phyloP scores from a whole-genome alignment of 2,329 filamentous ascomycete species.

The Paracoccidioides lutzii region DNA sequence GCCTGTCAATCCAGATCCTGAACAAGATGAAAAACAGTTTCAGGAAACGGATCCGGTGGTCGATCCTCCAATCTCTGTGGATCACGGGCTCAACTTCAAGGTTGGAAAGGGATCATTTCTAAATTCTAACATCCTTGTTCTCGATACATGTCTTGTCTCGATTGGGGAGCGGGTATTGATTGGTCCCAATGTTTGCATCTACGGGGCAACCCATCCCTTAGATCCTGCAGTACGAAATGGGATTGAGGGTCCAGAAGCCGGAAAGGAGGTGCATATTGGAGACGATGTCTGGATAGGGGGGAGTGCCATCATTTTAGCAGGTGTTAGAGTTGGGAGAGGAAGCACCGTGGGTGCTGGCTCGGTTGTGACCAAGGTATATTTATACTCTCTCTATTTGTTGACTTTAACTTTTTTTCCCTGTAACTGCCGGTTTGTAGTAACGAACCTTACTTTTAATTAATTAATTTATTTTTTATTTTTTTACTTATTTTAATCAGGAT shows the following conservation, averaged over 20 bases:
- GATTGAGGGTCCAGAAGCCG: slow-evolving; percentile 58
- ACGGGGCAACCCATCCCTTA: slow-evolving; percentile 59
- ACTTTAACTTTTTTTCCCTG: background rate
- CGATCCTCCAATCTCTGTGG: slow-evolving; percentile 55
- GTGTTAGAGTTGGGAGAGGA: slow-evolving; percentile 64
- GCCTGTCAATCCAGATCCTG: slow-evolving; percentile 40
- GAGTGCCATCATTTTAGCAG: slow-evolving; percentile 56
- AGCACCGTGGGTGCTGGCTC: slow-evolving; percentile 63
- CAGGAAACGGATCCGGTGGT: slow-evolving; percentile 52
- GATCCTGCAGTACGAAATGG: slow-evolving; percentile 63
- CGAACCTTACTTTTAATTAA: background rate
- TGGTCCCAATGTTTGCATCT: slow-evolving; percentile 66
- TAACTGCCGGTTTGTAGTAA: too few relatives aligned
- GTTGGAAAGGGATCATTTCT: slow-evolving; percentile 60
- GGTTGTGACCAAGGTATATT: slow-evolving; percentile 60
- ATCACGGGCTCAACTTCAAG: slow-evolving; percentile 64
- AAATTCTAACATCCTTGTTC: slow-evolving; percentile 59
- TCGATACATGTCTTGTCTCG: slow-evolving; percentile 62
- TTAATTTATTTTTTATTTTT: background rate
- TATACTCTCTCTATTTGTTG: background rate
- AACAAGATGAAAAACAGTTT: slow-evolving; percentile 53
- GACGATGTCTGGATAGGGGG: slow-evolving; percentile 73
- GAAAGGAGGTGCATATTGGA: slow-evolving; percentile 58
- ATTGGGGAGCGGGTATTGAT: slow-evolving; percentile 66
- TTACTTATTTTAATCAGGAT: slow-evolving; percentile 17